phyloP scores from a whole-genome alignment of 2,329 filamentous ascomycete genomes.

The Alternaria hordeiaustralica region DNA sequence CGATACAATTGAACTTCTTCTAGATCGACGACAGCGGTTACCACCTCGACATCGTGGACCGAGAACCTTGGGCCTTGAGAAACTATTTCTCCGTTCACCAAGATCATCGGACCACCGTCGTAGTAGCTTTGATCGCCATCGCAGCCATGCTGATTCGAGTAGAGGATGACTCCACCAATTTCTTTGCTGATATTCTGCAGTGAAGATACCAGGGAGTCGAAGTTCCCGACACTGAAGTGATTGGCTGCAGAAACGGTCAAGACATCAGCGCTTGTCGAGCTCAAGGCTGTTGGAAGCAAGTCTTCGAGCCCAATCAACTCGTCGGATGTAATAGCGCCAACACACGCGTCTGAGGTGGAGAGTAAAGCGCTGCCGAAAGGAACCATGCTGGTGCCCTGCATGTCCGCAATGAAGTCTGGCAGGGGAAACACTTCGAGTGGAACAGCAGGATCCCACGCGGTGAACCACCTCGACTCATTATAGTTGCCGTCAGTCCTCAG shows the following conservation, averaged over 20 bases:
- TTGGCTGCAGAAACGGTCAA: background rate
- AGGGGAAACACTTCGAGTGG: background rate
- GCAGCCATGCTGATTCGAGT: slow-evolving; percentile 64
- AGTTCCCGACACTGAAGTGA: slow-evolving; percentile 51
- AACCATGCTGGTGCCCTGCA: slow-evolving; percentile 66
- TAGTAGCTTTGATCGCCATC: slow-evolving; percentile 44
- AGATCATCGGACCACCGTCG: slow-evolving; percentile 65
- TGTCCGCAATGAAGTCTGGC: background rate
- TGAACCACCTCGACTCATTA: slow-evolving; percentile 50
- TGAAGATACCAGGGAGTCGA: slow-evolving; percentile 28
- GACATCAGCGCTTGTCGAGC: background rate
- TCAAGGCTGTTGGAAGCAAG: background rate
- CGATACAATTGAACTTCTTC: slow-evolving; percentile 73
- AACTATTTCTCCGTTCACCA: slow-evolving; percentile 67
- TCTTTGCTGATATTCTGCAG: background rate
- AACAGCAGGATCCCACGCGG: slow-evolving; percentile 24
- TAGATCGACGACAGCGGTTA: slow-evolving; percentile 64
- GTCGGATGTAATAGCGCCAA: background rate
- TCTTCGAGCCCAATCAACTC: background rate
- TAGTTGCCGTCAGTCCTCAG: slow-evolving; percentile 73
- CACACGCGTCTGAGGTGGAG: background rate
- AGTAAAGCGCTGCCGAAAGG: background rate
- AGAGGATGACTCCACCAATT: slow-evolving; percentile 35
- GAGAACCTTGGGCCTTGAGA: slow-evolving; percentile 72
- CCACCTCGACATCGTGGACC: slow-evolving; percentile 61